Base-by-base conservation (phyloP, 73 alveolate species). In the Symbiodinium natans region DNA sequence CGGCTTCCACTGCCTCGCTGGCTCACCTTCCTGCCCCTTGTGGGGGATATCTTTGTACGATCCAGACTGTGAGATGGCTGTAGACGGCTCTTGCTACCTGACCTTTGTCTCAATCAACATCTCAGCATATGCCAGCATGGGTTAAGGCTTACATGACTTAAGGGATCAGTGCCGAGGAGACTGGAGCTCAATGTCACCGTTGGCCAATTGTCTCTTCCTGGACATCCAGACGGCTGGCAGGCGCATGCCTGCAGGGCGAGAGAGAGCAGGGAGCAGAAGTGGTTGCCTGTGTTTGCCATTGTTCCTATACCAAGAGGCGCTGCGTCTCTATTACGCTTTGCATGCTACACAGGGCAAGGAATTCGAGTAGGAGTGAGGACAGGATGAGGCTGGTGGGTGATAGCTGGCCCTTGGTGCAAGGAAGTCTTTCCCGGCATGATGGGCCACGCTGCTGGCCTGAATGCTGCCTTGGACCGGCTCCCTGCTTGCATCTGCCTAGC, bases 71-170 rank as follows among this genome's bases (percentile, higher is more conserved):
- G 88, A 73, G 77, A 41, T 36, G 48, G 36, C 42, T 3, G 97
- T 90, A 36, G 97, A 90, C 39, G 97, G 97, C 54, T 90, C 97
- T 29, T 90, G 97, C 97, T 90, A 33, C 52, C 29, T 90, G 88
- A 40, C 36, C 63, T 42, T 90, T 25, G 84, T 29, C 84, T 74
- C 43, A 25, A 74, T 29, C 10, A 9, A 27, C 84, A 34, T 8
- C 31, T 29, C 6, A 27, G 68, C 29, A 52, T 52, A 46, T 2
- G 59, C 59, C 2, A 13, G n/a, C 29, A 10, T 52, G 2, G 13
- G 68, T 10, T 19, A 27, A 27, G 29, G 68, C 68, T 21, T 52
- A n/a, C n/a, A n/a, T n/a, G n/a, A n/a, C n/a, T n/a, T n/a, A n/a
- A n/a, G n/a, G n/a, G n/a, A n/a, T n/a, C n/a, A n/a, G n/a, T n/a